These are phyloP conservation scores for Magnusiomyces sp. DNA, from an alignment of 1,139 yeast species.

Conservation along the genomic window DNA sequence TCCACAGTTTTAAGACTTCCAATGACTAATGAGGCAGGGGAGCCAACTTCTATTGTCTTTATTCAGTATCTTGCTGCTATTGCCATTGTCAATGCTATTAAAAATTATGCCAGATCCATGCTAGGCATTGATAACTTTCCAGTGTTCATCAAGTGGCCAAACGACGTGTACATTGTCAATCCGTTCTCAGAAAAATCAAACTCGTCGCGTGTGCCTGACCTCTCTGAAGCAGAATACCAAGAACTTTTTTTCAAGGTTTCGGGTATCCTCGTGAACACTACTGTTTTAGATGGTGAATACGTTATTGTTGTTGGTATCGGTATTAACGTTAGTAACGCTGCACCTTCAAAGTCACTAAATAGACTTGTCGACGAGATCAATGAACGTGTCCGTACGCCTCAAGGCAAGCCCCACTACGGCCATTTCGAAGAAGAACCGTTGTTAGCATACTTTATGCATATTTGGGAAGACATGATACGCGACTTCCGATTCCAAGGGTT, in stretches of 20 bases:
- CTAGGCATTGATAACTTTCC: slow-evolving; percentile 50
- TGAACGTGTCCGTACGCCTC: slow-evolving; percentile 33
- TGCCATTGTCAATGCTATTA: slow-evolving; percentile 73
- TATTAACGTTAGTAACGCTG: slow-evolving; percentile 71
- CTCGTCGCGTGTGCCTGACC: no score
- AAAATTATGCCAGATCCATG: slow-evolving; percentile 57
- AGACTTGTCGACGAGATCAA: slow-evolving; percentile 52
- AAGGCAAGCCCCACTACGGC: slow-evolving; percentile 36
- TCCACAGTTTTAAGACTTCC: slow-evolving; percentile 65
- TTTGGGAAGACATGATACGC: slow-evolving; percentile 53
- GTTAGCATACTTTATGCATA: slow-evolving; percentile 59
- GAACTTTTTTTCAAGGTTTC: slow-evolving; percentile 65
- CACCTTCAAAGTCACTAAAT: slow-evolving; percentile 87
- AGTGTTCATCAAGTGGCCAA: slow-evolving; percentile 89
- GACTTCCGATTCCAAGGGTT: slow-evolving; percentile 61
- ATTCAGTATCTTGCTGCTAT: slow-evolving; percentile 79
- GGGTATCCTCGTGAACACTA: slow-evolving; percentile 80
- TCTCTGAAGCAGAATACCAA: no score
- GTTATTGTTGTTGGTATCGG: slow-evolving; percentile 75
- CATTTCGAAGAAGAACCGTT: slow-evolving; percentile 45
- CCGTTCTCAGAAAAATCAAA: slow-evolving; percentile 34
- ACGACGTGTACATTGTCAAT: slow-evolving; percentile 71
- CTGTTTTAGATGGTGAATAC: slow-evolving; percentile 47
- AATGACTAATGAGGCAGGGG: slow-evolving; percentile 25
- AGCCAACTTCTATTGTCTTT: slow-evolving; percentile 55